These are phyloP conservation scores for Cercospora brassicicola DNA, from an alignment of 2,329 filamentous ascomycete genomes.

Conservation along the genomic window DNA sequence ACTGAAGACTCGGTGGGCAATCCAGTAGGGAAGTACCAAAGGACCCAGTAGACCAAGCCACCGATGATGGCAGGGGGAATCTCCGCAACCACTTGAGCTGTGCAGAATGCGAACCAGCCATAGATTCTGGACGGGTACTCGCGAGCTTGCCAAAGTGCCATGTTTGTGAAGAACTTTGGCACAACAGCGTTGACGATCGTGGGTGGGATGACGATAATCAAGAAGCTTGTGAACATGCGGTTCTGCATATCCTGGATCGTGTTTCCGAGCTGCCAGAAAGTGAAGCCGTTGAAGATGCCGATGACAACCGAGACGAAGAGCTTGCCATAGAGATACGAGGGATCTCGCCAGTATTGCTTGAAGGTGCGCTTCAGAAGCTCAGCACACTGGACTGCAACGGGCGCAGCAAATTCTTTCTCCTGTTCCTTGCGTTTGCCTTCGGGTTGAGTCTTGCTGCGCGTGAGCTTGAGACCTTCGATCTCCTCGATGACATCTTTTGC, in stretches of 20 bases:
- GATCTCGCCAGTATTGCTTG: conserved; percentile 65
- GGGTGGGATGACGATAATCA: conserved; percentile 61
- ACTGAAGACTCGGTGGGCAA: conserved; percentile 64
- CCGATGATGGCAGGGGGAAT: conserved; percentile 68
- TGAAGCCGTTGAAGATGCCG: conserved; percentile 77
- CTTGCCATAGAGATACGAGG: conserved; percentile 74
- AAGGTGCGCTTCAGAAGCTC: conserved; percentile 71
- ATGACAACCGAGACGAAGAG: conserved; percentile 70
- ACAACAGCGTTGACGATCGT: conserved; percentile 72
- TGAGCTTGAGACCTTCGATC: conserved; percentile 63
- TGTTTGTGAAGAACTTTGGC: conserved; percentile 75
- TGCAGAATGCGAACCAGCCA: conserved; percentile 73
- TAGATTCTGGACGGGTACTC: conserved; percentile 75
- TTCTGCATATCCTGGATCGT: conserved; percentile 70
- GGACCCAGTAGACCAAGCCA: conserved; percentile 66
- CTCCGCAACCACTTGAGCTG: conserved; percentile 70
- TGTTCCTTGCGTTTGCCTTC: conserved; percentile 42
- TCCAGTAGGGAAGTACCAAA: conserved; percentile 77
- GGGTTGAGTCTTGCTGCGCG: conserved; percentile 51
- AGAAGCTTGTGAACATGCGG: conserved; percentile 71
- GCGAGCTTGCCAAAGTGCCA: conserved; percentile 69
- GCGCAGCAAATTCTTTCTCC: conserved; percentile 60
- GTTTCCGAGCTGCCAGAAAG: conserved; percentile 69
- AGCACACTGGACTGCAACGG: conserved; percentile 61
- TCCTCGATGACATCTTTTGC: conserved; percentile 61